A percentile compares a stretch with the other conserved stretches of the same genome.
Conservation (phyloP, 129 eudicot species). For the Silybum marianum region DNA sequence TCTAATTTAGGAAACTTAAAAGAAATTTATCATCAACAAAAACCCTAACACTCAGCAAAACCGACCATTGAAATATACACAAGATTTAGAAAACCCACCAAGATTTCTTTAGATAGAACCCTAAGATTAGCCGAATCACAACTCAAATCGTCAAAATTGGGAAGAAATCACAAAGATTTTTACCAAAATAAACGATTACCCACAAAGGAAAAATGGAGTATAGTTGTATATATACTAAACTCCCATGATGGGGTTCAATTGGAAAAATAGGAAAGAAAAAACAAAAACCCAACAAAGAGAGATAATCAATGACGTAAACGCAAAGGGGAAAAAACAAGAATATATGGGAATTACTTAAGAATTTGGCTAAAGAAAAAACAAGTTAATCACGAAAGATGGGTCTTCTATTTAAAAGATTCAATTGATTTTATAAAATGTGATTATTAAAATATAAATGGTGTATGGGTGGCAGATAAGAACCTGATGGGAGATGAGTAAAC, state of each 20-base stretch:
- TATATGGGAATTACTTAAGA: slow-evolving; percentile 32
- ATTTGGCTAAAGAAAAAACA: slow-evolving; percentile 37
- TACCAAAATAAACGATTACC: slow-evolving; percentile 19
- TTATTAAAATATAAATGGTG: slow-evolving; percentile 5
- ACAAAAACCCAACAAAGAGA: slow-evolving; percentile 13
- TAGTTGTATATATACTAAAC: neutral
- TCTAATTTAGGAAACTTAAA: slow-evolving; percentile 11
- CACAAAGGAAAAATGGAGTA: slow-evolving; percentile 22
- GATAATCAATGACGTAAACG: slow-evolving; percentile 43
- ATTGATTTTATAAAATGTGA: slow-evolving; percentile 10
- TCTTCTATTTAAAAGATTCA: slow-evolving; percentile 22
- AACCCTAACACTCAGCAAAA: slow-evolving; percentile 31
- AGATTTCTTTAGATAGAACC: slow-evolving; percentile 26
- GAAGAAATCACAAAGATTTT: slow-evolving; percentile 12
- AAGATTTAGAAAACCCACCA: slow-evolving; percentile 34
- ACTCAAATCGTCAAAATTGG: slow-evolving; percentile 22
- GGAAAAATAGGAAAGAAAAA: neutral
- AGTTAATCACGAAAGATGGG: slow-evolving; percentile 42
- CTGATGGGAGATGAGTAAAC: slow-evolving; percentile 29
- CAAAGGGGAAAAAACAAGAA: slow-evolving; percentile 25
- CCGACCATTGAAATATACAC: slow-evolving; percentile 19
- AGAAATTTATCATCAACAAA: slow-evolving; percentile 14
- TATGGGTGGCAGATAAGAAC: slow-evolving; percentile 26
- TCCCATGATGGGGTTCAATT: slow-evolving; percentile 24
- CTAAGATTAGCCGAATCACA: slow-evolving; percentile 27